These are phyloP conservation scores for Curvularia lunata DNA, from an alignment of 2,329 filamentous ascomycete species.

Conservation along the genomic window DNA sequence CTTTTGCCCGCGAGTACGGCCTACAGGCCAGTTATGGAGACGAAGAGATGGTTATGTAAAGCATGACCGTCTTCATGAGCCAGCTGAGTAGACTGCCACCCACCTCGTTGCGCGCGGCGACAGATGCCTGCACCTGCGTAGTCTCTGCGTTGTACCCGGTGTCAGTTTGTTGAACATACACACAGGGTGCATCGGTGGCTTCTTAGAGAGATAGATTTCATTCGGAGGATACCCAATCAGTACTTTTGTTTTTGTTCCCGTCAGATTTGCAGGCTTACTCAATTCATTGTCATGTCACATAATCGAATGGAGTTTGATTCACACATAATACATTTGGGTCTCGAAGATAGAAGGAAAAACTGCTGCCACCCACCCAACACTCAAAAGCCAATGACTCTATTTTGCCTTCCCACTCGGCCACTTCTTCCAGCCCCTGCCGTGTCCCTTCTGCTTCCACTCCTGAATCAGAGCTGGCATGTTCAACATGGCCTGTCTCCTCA, in stretches of 20 bases:
- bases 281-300: background rate
- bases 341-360: background rate
- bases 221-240: constrained; percentile 11
- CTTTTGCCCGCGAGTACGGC: constrained; percentile 60
- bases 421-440: constrained; percentile 76
- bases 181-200: background rate
- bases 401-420: constrained; percentile 62
- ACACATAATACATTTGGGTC: constrained; percentile 4
- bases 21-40: constrained; percentile 45
- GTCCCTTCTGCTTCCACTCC: constrained; percentile 83
- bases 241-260: background rate
- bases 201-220: constrained; percentile 1
- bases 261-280: background rate
- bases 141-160: too few relatives aligned
- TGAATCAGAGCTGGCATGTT: constrained; percentile 92
- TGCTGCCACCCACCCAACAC: background rate
- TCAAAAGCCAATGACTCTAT: constrained; percentile 10
- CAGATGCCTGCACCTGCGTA: background rate
- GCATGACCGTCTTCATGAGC: background rate
- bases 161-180: background rate
- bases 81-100: background rate
- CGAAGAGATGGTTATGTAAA: constrained; percentile 52
- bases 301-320: background rate
- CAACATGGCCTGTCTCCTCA: constrained; percentile 89
- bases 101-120: background rate